Percentiles rank a stretch among this genome's conserved stretches.
These are phyloP conservation scores for Leishmania amazonensis DNA, from an alignment of 208 protist genomes.

Conservation along the genomic window DNA sequence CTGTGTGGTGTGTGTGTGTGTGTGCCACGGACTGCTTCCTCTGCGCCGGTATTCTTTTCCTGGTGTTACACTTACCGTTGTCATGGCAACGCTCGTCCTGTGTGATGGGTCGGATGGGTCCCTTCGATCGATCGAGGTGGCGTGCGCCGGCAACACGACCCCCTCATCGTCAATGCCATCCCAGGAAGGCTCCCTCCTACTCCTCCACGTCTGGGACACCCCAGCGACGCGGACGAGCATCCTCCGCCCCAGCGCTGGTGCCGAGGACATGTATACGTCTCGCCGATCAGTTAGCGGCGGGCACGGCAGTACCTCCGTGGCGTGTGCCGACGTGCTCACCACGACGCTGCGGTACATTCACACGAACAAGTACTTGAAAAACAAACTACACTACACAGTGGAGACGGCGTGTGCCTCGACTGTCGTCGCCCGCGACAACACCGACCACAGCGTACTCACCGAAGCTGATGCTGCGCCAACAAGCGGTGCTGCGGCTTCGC, in stretches of 20 bases:
- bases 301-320: slow-evolving; percentile 8
- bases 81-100: slow-evolving; percentile 53
- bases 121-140: slow-evolving; percentile 67
- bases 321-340: slow-evolving; percentile 42
- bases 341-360: slow-evolving; percentile 47
- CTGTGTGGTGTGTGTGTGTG: not conserved
- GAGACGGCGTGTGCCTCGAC: slow-evolving; percentile 44
- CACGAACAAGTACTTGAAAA: slow-evolving; percentile 60
- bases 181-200: slow-evolving; percentile 59
- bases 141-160: slow-evolving; percentile 30
- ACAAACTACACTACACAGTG: slow-evolving; percentile 75
- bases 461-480: not conserved
- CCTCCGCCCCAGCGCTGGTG: not conserved
- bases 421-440: not conserved
- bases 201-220: slow-evolving; percentile 67
- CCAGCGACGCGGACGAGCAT: not conserved
- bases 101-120: slow-evolving; percentile 79
- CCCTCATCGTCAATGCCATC: slow-evolving; percentile 37
- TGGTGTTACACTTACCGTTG: not conserved
- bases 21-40: not conserved
- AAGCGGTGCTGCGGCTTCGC: not conserved
- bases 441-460: not conserved
- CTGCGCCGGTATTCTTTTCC: not conserved
- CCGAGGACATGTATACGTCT: not conserved
- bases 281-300: slow-evolving; percentile 5